These are phyloP conservation scores for Starmerella tilneyi DNA, from an alignment of 805 yeast species.

Conservation along the genomic window DNA sequence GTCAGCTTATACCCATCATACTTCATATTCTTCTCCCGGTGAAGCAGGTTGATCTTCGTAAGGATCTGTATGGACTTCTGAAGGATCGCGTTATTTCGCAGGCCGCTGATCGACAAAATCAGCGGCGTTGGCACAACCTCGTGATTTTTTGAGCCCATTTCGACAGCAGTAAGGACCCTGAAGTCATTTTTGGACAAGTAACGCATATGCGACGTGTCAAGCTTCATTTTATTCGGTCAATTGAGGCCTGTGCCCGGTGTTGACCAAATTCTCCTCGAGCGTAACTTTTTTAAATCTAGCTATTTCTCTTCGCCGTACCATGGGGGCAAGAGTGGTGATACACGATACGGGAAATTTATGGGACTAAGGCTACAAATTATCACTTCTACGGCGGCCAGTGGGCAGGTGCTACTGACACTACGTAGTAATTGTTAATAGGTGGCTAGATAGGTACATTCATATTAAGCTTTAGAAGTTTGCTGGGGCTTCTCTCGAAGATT, in stretches of 20 bases:
- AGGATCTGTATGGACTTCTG: conserved; percentile 70
- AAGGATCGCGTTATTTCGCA: conserved; percentile 66
- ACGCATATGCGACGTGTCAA: conserved; percentile 88
- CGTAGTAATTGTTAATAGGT: no score
- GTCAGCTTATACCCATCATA: conserved; percentile 91
- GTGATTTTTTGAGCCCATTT: conserved; percentile 83
- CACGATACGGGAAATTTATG: no score
- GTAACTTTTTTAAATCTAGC: not conserved
- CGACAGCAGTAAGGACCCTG: conserved; percentile 71
- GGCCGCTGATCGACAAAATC: conserved; percentile 69
- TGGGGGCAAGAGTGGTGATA: no score
- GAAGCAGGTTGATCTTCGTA: conserved; percentile 72
- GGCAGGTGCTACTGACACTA: no score
- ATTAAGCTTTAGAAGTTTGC: no score
- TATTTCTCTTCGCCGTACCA: not conserved
- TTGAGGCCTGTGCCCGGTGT: no score
- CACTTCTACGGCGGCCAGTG: no score
- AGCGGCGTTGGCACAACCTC: conserved; percentile 85
- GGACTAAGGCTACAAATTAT: no score
- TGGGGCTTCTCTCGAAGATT: no score
- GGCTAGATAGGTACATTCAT: no score
- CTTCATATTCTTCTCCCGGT: conserved; percentile 75
- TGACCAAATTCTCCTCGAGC: not conserved
- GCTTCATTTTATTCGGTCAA: conserved; percentile 48
- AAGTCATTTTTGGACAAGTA: conserved; percentile 86